phyloP scores from a whole-genome alignment of 2,329 filamentous ascomycete genomes.

The Alternaria tenuissima region DNA sequence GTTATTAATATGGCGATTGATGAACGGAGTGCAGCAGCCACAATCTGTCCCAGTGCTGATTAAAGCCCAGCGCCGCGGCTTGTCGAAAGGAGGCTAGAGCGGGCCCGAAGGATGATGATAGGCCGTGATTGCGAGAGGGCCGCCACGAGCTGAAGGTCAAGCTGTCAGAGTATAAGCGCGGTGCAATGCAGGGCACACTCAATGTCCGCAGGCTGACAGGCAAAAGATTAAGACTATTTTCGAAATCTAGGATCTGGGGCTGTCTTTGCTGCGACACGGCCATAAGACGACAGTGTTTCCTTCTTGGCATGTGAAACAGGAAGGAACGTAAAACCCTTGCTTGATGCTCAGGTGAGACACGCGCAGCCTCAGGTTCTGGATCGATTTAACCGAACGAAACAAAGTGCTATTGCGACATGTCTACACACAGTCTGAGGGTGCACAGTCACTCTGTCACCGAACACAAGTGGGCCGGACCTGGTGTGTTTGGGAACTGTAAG shows the following conservation, averaged over 20 bases:
- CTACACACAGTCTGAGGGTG: neutral
- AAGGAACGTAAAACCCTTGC: constrained; percentile 26
- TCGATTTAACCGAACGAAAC: neutral
- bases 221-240: neutral
- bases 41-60: constrained; percentile 23
- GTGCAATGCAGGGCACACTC: constrained; percentile 6
- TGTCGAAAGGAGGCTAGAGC: constrained; percentile 23
- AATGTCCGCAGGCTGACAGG: neutral
- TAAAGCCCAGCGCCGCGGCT: constrained; percentile 26
- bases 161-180: constrained; percentile 6
- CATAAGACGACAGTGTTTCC: constrained; percentile 22
- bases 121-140: constrained; percentile 23
- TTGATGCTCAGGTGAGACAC: constrained; percentile 35
- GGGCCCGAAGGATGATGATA: constrained; percentile 27
- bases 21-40: constrained; percentile 24
- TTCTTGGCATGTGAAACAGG: constrained; percentile 37
- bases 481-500: neutral
- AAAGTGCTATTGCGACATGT: neutral
- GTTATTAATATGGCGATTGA: constrained; percentile 29
- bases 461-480: neutral
- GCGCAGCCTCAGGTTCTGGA: constrained; percentile 26
- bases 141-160: constrained; percentile 18
- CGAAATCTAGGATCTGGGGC: neutral
- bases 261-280: neutral
- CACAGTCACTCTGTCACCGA: neutral